Percentiles rank a stretch among this genome's conserved stretches.
phyloP scores from a whole-genome alignment of 2,329 filamentous ascomycete species.

The Juglanconis sp. region DNA sequence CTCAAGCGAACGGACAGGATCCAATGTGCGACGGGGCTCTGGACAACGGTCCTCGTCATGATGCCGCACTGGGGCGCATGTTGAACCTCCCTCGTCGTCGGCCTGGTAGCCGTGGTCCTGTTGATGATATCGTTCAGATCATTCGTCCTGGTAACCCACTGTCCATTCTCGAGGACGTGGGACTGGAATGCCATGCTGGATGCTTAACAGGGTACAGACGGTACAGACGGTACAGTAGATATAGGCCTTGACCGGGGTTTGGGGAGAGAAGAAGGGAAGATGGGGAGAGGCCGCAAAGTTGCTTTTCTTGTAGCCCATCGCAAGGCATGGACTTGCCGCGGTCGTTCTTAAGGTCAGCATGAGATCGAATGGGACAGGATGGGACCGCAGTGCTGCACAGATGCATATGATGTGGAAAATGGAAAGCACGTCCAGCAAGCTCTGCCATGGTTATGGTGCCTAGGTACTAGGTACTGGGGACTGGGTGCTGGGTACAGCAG shows the following conservation, averaged over 20 bases:
- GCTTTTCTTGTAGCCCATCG: neutral
- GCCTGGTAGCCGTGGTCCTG: constrained; percentile 32
- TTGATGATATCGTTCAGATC: constrained; percentile 42
- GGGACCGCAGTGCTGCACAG: no score
- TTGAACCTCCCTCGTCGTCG: constrained; percentile 28
- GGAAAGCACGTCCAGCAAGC: no score
- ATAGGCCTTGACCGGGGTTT: constrained; percentile 11
- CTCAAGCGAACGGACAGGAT: constrained; percentile 79
- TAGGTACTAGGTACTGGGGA: no score
- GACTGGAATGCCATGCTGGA: constrained; percentile 49
- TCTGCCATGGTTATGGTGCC: no score
- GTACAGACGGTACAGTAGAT: constrained; percentile 18
- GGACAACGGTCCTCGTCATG: constrained; percentile 73
- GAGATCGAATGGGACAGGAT: no score
- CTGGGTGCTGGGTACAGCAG: neutral
- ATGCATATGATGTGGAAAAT: no score
- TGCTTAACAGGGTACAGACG: neutral
- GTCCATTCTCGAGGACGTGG: constrained; percentile 50
- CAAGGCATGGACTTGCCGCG: neutral
- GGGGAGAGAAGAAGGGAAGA: neutral
- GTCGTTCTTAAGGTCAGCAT: no score
- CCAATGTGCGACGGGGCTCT: constrained; percentile 71
- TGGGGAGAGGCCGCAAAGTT: neutral
- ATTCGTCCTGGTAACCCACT: constrained; percentile 55
- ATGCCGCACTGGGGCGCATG: constrained; percentile 62